Base-by-base conservation (phyloP, 805 yeast species). In the Yarrowia sp. region DNA sequence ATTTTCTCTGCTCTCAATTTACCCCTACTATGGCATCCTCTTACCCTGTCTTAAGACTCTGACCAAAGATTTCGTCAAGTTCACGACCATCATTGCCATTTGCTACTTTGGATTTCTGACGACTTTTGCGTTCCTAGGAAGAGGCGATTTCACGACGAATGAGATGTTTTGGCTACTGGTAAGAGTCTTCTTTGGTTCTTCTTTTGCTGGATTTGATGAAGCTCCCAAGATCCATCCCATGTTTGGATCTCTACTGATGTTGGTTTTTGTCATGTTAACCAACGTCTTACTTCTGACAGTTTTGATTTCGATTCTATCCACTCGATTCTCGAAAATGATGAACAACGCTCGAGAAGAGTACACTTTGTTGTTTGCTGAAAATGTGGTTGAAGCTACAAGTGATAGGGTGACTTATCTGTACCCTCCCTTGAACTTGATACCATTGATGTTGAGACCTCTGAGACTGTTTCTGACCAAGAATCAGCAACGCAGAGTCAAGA, bases 281-380 rank as follows among this genome's bases (percentile, higher is more conserved):
- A 56, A 56, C 11, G 63, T 56, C 11, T 11, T 56, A 9, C 72
- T 77, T 46, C 70, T 77, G 56, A 76, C 79, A 1, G 76, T 77
- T n/a, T 69, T 77, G 49, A 76, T 77, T n/a, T 77, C 79, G 16
- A 76, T 77, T 49, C 69, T 77, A 45, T 76, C 79, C 2, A 75
- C 77, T 53, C 70, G 72, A 50, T 77, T 77, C 71, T 72, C 75
- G 48, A 70, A 59, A 40, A 76, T 75, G 72, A 76, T 77, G 77
- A 71, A 69, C 59, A 77, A 76, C 65, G 79, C 79, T 48, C 55
- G 75, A n/a, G 78, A 77, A 67, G 78, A 77, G 63, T 77, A 77
- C 59, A 70, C 72, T 40, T 68, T 74, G 22, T 69, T 75, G 67
- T 77, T 77, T 59, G 73, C 79, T 3, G 71, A 76, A 5, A 72